A percentile compares a stretch with the other conserved stretches of the same genome.
Conservation (phyloP, 179 eudicot species). For the Beta lomatogona region DNA sequence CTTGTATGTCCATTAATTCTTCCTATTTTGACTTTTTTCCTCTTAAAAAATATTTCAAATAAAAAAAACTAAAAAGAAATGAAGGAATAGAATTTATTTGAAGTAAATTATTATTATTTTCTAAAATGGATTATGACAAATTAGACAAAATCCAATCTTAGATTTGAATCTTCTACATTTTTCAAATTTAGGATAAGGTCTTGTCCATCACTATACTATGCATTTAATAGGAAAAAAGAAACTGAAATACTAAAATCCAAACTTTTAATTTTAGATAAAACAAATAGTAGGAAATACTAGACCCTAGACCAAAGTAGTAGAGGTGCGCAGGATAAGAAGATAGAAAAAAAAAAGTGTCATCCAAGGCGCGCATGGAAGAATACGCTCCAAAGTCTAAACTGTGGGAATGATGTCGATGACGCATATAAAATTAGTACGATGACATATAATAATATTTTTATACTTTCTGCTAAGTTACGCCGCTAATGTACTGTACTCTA, state of each 20-base stretch:
- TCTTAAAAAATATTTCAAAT: too few species aligned
- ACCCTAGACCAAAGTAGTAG: not conserved
- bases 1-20: too few species aligned
- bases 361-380: slow-evolving; percentile 17
- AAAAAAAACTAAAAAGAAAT: too few species aligned
- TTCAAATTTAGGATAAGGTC: not conserved
- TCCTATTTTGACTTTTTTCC: too few species aligned
- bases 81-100: too few species aligned
- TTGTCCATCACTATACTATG: not conserved
- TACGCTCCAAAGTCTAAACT: slow-evolving; percentile 2
- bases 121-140: too few species aligned
- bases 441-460: too few species aligned
- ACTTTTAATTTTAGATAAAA: not conserved
- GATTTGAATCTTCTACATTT: too few species aligned
- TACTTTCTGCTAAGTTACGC: slow-evolving; percentile 17
- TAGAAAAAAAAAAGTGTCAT: not conserved
- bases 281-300: not conserved
- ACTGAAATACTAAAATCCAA: not conserved
- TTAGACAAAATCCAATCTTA: too few species aligned
- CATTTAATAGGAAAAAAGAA: too few species aligned
- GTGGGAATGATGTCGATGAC: not conserved
- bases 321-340: not conserved
- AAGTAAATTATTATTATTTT: too few species aligned
- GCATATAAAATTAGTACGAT: not conserved
- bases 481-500: not conserved